Conservation (phyloP, 2,329 filamentous ascomycete species). For the Claviceps fusiformis region DNA sequence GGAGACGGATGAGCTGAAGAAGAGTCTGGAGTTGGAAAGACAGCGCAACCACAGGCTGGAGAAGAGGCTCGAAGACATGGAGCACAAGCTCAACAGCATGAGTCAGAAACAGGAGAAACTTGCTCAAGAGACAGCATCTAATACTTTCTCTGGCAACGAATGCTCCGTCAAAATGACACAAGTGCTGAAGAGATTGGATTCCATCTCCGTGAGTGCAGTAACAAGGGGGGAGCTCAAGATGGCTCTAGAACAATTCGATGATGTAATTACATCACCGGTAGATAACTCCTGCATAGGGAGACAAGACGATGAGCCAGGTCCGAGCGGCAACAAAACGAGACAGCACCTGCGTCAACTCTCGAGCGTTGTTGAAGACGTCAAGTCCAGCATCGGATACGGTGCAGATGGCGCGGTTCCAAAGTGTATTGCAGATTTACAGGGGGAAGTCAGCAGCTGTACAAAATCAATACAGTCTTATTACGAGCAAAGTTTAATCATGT, state of each 20-base stretch:
- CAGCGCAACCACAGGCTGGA: conserved; percentile 11
- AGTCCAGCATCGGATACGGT: background rate
- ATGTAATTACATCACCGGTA: background rate
- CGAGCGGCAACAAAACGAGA: background rate
- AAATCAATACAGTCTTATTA: background rate
- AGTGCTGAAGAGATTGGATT: background rate
- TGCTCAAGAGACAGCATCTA: background rate
- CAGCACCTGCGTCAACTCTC: background rate
- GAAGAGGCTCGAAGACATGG: conserved; percentile 12
- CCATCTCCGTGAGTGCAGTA: background rate
- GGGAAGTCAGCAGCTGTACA: background rate
- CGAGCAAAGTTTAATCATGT: background rate
- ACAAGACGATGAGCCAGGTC: background rate
- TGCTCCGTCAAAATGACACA: background rate
- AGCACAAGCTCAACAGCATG: conserved; percentile 4
- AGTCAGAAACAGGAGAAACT: background rate
- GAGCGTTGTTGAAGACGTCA: background rate
- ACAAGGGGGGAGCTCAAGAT: conserved; percentile 1
- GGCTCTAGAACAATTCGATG: conserved; percentile 3
- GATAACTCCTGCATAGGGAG: background rate
- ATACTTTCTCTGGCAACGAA: background rate
- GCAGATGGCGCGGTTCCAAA: background rate
- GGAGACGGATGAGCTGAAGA: conserved; percentile 1
- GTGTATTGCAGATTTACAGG: background rate
- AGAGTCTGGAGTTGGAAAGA: conserved; percentile 2